These are phyloP conservation scores for Microdochium nivale DNA, from an alignment of 2,329 filamentous ascomycete species.

Conservation along the genomic window DNA sequence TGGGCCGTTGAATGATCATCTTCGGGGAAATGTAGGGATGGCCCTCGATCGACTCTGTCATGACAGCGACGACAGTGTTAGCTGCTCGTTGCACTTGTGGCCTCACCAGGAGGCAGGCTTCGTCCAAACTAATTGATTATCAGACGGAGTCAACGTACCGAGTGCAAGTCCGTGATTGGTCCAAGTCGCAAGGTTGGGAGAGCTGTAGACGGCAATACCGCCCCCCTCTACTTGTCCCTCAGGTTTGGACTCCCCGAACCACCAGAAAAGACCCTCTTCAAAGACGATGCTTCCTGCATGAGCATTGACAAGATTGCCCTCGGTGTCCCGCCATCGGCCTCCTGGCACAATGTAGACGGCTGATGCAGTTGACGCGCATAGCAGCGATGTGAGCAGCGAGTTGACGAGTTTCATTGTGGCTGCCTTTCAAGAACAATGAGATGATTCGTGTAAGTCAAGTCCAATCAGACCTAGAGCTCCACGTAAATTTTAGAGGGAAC, in stretches of 20 bases:
- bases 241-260: slow-evolving; percentile 54
- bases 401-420: not conserved
- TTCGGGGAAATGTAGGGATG: slow-evolving; percentile 45
- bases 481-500: no score
- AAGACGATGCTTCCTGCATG: slow-evolving; percentile 49
- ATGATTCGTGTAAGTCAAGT: not conserved
- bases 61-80: not conserved
- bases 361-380: slow-evolving; percentile 9
- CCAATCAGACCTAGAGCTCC: not conserved
- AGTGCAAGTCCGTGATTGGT: slow-evolving; percentile 47
- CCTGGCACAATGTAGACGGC: slow-evolving; percentile 54
- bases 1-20: slow-evolving; percentile 53
- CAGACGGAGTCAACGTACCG: slow-evolving; percentile 22
- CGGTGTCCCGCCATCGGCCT: slow-evolving; percentile 50
- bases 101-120: no score
- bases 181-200: slow-evolving; percentile 52
- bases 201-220: slow-evolving; percentile 52
- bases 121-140: no score
- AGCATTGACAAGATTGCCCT: slow-evolving; percentile 51
- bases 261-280: slow-evolving; percentile 47
- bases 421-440: not conserved
- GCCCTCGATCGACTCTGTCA: slow-evolving; percentile 37
- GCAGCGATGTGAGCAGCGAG: slow-evolving; percentile 5
- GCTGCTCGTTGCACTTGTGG: no score
- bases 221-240: slow-evolving; percentile 50